phyloP scores from a whole-genome alignment of 768 basidiomycete species.

The Gloeopeniophorella convolvens region DNA sequence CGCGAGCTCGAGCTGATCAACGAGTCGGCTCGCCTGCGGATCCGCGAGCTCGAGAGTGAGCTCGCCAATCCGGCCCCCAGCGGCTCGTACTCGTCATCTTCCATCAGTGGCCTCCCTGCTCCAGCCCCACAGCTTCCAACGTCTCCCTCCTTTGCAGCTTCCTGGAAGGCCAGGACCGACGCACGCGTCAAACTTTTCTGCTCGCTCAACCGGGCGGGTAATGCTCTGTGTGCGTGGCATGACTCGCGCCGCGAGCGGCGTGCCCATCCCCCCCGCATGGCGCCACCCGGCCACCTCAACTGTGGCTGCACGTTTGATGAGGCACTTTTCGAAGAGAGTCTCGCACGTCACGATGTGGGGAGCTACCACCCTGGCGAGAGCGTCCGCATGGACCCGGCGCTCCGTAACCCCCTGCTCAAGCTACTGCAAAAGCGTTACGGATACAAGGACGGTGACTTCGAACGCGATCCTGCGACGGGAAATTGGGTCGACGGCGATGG shows the following conservation, averaged over 20 bases:
- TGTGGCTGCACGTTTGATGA: slow-evolving; percentile 83
- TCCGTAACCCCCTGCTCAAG: slow-evolving; percentile 73
- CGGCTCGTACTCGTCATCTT: slow-evolving; percentile 18
- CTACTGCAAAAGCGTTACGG: slow-evolving; percentile 66
- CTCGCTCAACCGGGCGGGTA: slow-evolving; percentile 80
- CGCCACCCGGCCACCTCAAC: slow-evolving; percentile 71
- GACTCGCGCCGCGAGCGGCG: slow-evolving; percentile 82
- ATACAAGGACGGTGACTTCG: slow-evolving; percentile 84
- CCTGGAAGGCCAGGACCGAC: slow-evolving; percentile 71
- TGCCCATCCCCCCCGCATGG: slow-evolving; percentile 69
- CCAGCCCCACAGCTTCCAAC: slow-evolving; percentile 32
- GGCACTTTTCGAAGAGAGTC: slow-evolving; percentile 81
- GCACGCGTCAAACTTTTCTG: slow-evolving; percentile 67
- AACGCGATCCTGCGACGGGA: slow-evolving; percentile 56
- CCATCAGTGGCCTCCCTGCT: slow-evolving; percentile 26
- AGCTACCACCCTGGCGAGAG: slow-evolving; percentile 79
- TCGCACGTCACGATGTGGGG: slow-evolving; percentile 72
- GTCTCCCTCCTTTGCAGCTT: slow-evolving; percentile 42
- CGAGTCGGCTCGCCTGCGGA: slow-evolving; percentile 41
- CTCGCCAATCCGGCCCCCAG: slow-evolving; percentile 29
- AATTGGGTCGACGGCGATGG: slow-evolving; percentile 68
- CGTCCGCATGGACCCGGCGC: slow-evolving; percentile 84
- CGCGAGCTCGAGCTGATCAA: slow-evolving; percentile 59
- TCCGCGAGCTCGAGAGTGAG: slow-evolving; percentile 42
- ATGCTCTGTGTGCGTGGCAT: slow-evolving; percentile 87